Base-by-base conservation (phyloP, 352 stramenopile species). In the Albugo laibachii region DNA sequence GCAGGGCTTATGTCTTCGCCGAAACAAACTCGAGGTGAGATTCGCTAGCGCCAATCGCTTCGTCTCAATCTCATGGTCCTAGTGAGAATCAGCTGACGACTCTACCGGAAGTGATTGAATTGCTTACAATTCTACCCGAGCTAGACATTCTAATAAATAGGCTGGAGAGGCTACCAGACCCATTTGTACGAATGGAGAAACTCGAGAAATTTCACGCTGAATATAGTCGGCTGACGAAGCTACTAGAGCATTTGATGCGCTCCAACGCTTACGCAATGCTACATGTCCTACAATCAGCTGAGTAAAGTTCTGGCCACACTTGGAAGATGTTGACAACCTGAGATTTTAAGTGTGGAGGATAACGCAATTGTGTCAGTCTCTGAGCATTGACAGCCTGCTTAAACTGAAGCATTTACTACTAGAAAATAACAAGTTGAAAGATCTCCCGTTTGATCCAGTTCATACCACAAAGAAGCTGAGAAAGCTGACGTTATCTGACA, bases 191-290 rank as follows among this genome's bases (percentile, higher is more conserved):
- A 11, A 57, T 92, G 18, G 39, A 43, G 11, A 77, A 75, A 6
- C 68, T 93, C 2, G 65, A 92, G 52, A 83, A 89, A 47, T 36
- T 93, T 15, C 80, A 93, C 50, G 64, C 69, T 0, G 80, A 93
- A 49, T 56, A 63, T 51, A 93, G 92, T 45, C 41, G 70, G 31
- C 52, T 93, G 18, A 45, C 49, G 11, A 82, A 78, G 41, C 59
- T 93, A 2, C 80, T 79, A 93, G 36, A 54, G 71, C 0, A n/a
- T 52, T 93, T 3, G 75, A 72, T 8, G 65, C 58, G 2, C 65
- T 91, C 2, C 48, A 59, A 14, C 66, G 69, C 14, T 65, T 92
- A 16, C 67, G 69, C 11, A 88, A 49, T 66, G 85, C 3, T 93
- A 91, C 47, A 49, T 92, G 42, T 79, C 91, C 41, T 69, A 87